These are phyloP conservation scores for Calonectria pseudoturangicola DNA, from an alignment of 2,329 filamentous ascomycete genomes.

Conservation along the genomic window DNA sequence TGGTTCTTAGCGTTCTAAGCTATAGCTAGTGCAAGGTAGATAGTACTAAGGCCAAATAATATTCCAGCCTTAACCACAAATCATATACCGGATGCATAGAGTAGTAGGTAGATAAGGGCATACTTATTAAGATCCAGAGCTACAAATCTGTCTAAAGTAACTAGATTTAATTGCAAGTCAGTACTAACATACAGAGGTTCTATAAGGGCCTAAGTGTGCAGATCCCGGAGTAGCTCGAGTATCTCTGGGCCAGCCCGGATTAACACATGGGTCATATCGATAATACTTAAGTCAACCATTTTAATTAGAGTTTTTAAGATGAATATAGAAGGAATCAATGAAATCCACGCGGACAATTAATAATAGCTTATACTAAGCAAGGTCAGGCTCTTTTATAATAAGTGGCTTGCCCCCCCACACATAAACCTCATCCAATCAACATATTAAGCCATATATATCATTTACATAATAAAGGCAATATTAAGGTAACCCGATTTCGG, in stretches of 20 bases:
- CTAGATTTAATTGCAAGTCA: slow-evolving; percentile 36
- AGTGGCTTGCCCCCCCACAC: not conserved
- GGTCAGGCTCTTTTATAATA: not conserved
- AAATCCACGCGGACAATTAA: not conserved
- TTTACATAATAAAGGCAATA: not conserved
- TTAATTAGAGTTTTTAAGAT: not conserved
- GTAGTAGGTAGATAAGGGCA: slow-evolving; percentile 73
- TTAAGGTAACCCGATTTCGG: not conserved
- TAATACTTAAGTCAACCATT: slow-evolving; percentile 45
- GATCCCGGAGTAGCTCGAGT: slow-evolving; percentile 54
- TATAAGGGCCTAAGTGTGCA: slow-evolving; percentile 57
- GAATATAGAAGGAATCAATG: not conserved
- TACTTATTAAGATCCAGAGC: slow-evolving; percentile 76
- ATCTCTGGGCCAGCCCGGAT: slow-evolving; percentile 54
- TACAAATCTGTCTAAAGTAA: slow-evolving; percentile 72
- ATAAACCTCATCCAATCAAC: not conserved
- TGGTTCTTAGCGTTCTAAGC: slow-evolving; percentile 63
- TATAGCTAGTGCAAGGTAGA: slow-evolving; percentile 76
- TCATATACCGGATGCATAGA: slow-evolving; percentile 67
- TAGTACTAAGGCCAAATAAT: slow-evolving; percentile 76
- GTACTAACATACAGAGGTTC: slow-evolving; percentile 57
- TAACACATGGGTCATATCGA: slow-evolving; percentile 57
- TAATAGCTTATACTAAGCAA: not conserved
- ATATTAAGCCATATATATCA: not conserved
- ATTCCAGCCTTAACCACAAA: slow-evolving; percentile 77